Conservation (phyloP, 1,284 basidiomycete species). For the Cystobasidium sp. region DNA sequence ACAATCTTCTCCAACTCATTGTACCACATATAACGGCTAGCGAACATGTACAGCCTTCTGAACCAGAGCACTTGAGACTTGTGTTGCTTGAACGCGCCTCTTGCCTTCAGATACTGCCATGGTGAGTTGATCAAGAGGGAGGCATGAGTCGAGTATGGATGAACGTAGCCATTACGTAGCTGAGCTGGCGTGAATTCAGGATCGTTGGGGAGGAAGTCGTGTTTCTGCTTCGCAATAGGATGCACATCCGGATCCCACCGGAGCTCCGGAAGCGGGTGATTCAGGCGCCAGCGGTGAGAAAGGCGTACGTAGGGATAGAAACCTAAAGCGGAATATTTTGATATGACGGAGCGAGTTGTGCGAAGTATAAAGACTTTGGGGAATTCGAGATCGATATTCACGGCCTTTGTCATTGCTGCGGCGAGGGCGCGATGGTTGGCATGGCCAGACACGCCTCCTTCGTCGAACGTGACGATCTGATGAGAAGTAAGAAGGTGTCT, state of each 20-base stretch:
- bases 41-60: conserved; percentile 79
- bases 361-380: conserved; percentile 41
- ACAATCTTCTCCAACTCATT: conserved; percentile 68
- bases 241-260: conserved; percentile 31
- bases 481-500: conserved; percentile 8
- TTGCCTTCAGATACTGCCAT: conserved; percentile 63
- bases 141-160: conserved; percentile 37
- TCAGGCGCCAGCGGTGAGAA: conserved; percentile 26
- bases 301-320: conserved; percentile 60
- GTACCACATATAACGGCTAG: conserved; percentile 90
- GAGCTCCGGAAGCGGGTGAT: conserved; percentile 31
- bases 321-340: conserved; percentile 67
- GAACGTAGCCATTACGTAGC: conserved; percentile 52
- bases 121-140: conserved; percentile 47
- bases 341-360: conserved; percentile 59
- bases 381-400: conserved; percentile 18
- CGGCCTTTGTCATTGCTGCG: conserved; percentile 52
- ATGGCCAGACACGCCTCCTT: conserved; percentile 77
- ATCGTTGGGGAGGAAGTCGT: conserved; percentile 36
- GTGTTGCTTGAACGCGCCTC: conserved; percentile 76
- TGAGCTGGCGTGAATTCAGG: conserved; percentile 42
- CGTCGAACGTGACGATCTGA: conserved; percentile 91
- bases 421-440: conserved; percentile 84
- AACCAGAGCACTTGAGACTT: conserved; percentile 84
- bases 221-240: conserved; percentile 36